Evolutionary conservation across 495 filamentous ascomycete genomes (phyloP), one percentile per base, ranked within the genome.

Genomic region (Endocarpon pusillum): DNA sequence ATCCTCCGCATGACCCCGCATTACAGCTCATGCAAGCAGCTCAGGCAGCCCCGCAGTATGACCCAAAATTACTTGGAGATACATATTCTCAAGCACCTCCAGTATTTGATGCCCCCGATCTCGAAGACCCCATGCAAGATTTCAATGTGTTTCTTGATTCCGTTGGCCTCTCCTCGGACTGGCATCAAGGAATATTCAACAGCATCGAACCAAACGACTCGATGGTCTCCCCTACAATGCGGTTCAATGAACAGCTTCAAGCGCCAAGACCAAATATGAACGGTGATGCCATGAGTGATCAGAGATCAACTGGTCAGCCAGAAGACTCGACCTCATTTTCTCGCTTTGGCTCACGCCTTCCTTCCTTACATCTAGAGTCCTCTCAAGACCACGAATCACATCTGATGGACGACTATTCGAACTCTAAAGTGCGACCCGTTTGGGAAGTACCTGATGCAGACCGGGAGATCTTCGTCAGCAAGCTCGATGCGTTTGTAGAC

Each of bases 381-480:
- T 12, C 21, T 12, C 8, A n/a, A n/a, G n/a, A n/a, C n/a, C n/a
- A n/a, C n/a, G n/a, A n/a, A n/a, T n/a, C n/a, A n/a, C n/a, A n/a
- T n/a, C n/a, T n/a, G n/a, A 31, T n/a, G 19, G 28, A 31, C 5
- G 28, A 31, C 12, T n/a, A 31, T 7, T 15, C 5, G 4, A 38
- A 30, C 24, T 25, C 11, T 12, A 21, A 19, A 12, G 21, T 16
- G n/a, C 45, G 49, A 14, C 64, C 67, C 5, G 66, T 71, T n/a
- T 70, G 73, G 64, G 73, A 75, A 40, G 72, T 80, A 37, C 71
- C 73, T 3, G 66, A 69, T 33, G 43, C 62, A 28, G 75, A 79
- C 42, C 71, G 77, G 19, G 62, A 67, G 19, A 51, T 64, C 9
- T 78, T 81, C 31, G 59, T 73, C 30, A 63, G 59, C 24, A 71